Evolutionary conservation across 306 rosid species (phyloP).

Genomic region (Lathyrus sativus): DNA sequence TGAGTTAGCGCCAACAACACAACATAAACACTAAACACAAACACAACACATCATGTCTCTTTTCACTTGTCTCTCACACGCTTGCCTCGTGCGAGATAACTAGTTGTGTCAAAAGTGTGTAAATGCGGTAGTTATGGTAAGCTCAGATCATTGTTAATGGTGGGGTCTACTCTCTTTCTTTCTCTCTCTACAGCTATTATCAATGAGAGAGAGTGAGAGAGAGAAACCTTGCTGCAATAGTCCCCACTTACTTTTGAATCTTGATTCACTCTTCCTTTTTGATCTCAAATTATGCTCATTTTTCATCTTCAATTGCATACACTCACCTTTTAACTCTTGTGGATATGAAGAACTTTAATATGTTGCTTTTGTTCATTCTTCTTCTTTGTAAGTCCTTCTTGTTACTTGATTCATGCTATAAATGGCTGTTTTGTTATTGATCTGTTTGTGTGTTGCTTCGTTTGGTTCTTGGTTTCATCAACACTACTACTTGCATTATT

Average conservation of each 20-base stretch:
- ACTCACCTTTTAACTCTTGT: conserved; percentile 20
- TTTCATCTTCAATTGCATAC: conserved; percentile 24
- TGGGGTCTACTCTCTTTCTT: conserved; percentile 50
- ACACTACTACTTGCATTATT: conserved; percentile 31
- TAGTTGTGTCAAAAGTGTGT: conserved; percentile 19
- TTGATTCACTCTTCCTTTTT: conserved; percentile 63
- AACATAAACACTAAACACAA: conserved; percentile 7
- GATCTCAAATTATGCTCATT: conserved; percentile 37
- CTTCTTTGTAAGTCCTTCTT: conserved; percentile 55
- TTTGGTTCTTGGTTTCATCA: neutral
- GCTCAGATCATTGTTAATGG: conserved; percentile 36
- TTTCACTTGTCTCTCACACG: conserved; percentile 9
- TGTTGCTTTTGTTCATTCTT: conserved; percentile 33
- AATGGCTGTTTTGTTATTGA: conserved; percentile 32
- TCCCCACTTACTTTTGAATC: conserved; percentile 64
- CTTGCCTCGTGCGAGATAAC: conserved; percentile 45
- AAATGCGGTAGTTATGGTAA: conserved; percentile 54
- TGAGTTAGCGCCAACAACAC: conserved; percentile 35
- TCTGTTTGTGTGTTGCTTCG: conserved; percentile 30
- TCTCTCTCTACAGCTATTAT: conserved; percentile 52
- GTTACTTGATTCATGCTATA: neutral
- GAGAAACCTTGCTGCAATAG: conserved; percentile 36
- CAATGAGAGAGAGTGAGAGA: too few relatives aligned
- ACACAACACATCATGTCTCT: conserved; percentile 1
- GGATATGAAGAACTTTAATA: conserved; percentile 41